Conservation (phyloP, 1,139 yeast species). For the Debaryomyces psychrophilus region DNA sequence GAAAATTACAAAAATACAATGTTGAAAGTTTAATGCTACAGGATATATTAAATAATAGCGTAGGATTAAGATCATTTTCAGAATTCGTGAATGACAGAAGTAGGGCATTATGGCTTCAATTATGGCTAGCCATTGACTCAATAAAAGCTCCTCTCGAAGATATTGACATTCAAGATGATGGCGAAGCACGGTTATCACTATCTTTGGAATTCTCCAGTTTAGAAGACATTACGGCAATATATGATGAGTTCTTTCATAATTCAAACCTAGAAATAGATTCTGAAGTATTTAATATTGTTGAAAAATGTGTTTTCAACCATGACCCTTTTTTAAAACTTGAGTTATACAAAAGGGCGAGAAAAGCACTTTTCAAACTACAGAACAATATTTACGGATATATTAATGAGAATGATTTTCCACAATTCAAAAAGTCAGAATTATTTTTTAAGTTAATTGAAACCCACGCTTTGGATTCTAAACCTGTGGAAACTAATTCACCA, state of each 20-base stretch:
- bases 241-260: slow-evolving; percentile 40
- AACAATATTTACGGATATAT: slow-evolving; percentile 51
- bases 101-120: slow-evolving; percentile 50
- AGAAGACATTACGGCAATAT: slow-evolving; percentile 54
- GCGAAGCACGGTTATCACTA: slow-evolving; percentile 27
- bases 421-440: slow-evolving; percentile 48
- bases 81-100: slow-evolving; percentile 58
- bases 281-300: slow-evolving; percentile 31
- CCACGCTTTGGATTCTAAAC: slow-evolving; percentile 26
- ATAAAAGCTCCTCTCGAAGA: slow-evolving; percentile 75
- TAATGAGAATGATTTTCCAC: slow-evolving; percentile 53
- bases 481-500: slow-evolving; percentile 8
- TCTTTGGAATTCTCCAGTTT: slow-evolving; percentile 45
- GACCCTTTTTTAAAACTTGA: slow-evolving; percentile 18
- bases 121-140: slow-evolving; percentile 69
- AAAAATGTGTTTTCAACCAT: slow-evolving; percentile 24
- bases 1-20: slow-evolving; percentile 1
- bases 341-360: slow-evolving; percentile 53
- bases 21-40: slow-evolving; percentile 13
- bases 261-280: slow-evolving; percentile 30
- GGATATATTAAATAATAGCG: slow-evolving; percentile 39
- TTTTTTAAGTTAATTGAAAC: slow-evolving; percentile 47
- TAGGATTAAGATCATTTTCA: slow-evolving; percentile 52
- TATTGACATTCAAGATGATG: slow-evolving; percentile 26
- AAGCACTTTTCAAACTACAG: slow-evolving; percentile 60